Evolutionary conservation across 139 green algal species (phyloP).

Genomic region (Chlamydomonas applanata): DNA sequence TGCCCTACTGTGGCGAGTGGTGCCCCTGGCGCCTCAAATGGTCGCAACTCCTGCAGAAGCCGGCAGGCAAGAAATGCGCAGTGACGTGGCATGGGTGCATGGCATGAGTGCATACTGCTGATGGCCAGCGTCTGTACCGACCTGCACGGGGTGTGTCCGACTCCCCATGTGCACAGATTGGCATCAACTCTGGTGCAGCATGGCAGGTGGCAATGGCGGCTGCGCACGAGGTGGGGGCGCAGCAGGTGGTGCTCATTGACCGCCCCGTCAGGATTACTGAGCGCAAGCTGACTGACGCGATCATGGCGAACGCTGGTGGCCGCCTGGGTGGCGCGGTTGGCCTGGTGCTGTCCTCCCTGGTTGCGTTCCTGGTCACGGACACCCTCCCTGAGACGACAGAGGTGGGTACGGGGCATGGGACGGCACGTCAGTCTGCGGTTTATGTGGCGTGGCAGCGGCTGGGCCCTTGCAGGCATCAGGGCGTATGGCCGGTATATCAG

Average conservation of each 20-base stretch:
- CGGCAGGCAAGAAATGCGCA: too few relatives aligned
- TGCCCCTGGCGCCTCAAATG: too few relatives aligned
- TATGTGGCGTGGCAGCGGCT: too few relatives aligned
- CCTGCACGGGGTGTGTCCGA: too few relatives aligned
- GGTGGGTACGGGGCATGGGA: background rate
- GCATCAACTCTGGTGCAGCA: slow-evolving; percentile 55
- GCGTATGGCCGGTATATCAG: too few relatives aligned
- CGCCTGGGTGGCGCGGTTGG: slow-evolving; percentile 5
- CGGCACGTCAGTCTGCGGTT: too few relatives aligned
- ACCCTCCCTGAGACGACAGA: slow-evolving; percentile 25
- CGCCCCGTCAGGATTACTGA: slow-evolving; percentile 42
- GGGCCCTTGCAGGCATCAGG: too few relatives aligned
- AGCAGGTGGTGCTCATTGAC: slow-evolving; percentile 72
- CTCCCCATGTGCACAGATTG: slow-evolving; percentile 39
- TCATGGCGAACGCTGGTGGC: slow-evolving; percentile 15
- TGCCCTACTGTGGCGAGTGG: too few relatives aligned
- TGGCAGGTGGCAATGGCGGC: slow-evolving; percentile 69
- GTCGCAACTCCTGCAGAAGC: too few relatives aligned
- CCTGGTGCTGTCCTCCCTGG: slow-evolving; percentile 16
- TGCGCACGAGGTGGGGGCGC: slow-evolving; percentile 20
- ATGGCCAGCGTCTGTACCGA: too few relatives aligned
- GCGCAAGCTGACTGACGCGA: slow-evolving; percentile 39
- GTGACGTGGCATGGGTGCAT: too few relatives aligned
- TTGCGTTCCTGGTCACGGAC: slow-evolving; percentile 21
- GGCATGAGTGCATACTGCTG: too few relatives aligned